Evolutionary conservation across 768 basidiomycete genomes (phyloP), one percentile per base, ranked within the genome.

Genomic region (Cyathus striatus): DNA sequence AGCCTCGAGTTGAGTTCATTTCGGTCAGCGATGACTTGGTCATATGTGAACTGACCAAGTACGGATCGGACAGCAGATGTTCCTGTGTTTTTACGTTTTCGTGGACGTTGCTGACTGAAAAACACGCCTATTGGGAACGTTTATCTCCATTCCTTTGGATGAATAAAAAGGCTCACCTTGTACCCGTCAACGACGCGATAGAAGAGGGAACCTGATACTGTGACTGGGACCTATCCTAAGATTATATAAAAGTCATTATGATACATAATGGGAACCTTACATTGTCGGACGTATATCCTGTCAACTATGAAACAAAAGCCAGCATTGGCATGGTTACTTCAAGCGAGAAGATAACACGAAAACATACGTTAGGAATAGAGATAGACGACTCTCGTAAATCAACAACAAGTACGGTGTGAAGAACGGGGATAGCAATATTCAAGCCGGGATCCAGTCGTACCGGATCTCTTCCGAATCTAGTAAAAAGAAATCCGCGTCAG

Each of bases 1-100:
- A 79, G 50, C 23, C 68, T 65, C 33, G 58, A 61, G 50, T 79
- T 79, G 12, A 77, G 60, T 36, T 67, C 70, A 45, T 78, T 79
- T n/a, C 78, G 62, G 51, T 77, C 75, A 3, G 66, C 61, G 21
- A 79, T 78, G 26, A 79, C 73, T 51, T 74, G 69, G 36, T 72
- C 72, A 42, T 73, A 73, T 3, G 67, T 61, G 50, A 78, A 78
- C 22, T 61, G 60, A 14, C 78, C 78, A 6, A 79, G 59, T 17
- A 78, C 70, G 21, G 73, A 71, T n/a, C 78, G 65, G 53, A 78
- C 67, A 3, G 76, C 78, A 2, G 73, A 75, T 18, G 70, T 77
- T 13, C 76, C 76, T 4, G 73, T 76, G 44, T 74, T 75, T 42
- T 64, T 21, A 78, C 70, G 48, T 77, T 78, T 6, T 53, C 55